Base-by-base conservation (phyloP, 2,329 filamentous ascomycete species). In the Gremmenia infestans region DNA sequence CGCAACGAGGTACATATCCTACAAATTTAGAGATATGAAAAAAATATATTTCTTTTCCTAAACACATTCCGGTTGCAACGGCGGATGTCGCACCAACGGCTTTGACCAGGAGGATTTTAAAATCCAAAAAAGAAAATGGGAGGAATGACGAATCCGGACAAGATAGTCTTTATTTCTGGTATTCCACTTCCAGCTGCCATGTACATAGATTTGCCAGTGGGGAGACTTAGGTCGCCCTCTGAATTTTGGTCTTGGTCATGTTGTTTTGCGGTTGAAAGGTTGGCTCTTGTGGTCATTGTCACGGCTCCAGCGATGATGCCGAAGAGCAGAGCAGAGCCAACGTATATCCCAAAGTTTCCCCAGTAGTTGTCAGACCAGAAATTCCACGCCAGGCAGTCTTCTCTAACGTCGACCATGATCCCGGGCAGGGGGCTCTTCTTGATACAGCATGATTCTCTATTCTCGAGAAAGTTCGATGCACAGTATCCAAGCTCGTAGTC, bases 11-110 rank as follows among this genome's bases (percentile, higher is more conserved):
- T n/a, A n/a, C n/a, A n/a, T 81, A 78, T 7, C 80, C 80, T 0
- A 81, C 76, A 61, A 80, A 83, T 2, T 81, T 81, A 0, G 78
- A 80, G 37, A 84, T 83, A 65, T 84, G 81, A 1, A 85, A 80
- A 60, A 84, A 83, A 0, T 81, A 81, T 0, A 81, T 81, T 73
- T 85, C 81, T 69, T 85, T 84, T 0, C 82, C 82, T 4, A 85
- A 68, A 62, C 78, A 82, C 78, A 84, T 80, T 14, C 80, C 80
- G 1, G 80, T 81, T 0, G 79, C 75, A 1, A 85, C 81, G 0
- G 81, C 81, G 60, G 84, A 82, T 5, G 79, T 70, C 2, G 80
- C 76, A 11, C 81, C 81, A n/a, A 83, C 71, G 1, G 77, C 80
- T 70, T 84, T 84, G 55, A 82, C 76, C 14, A 78, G 50, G 3